A percentile compares a stretch with the other conserved stretches of the same genome.
phyloP scores from a whole-genome alignment of 2,329 filamentous ascomycete species.

The Mycogone perniciosa region DNA sequence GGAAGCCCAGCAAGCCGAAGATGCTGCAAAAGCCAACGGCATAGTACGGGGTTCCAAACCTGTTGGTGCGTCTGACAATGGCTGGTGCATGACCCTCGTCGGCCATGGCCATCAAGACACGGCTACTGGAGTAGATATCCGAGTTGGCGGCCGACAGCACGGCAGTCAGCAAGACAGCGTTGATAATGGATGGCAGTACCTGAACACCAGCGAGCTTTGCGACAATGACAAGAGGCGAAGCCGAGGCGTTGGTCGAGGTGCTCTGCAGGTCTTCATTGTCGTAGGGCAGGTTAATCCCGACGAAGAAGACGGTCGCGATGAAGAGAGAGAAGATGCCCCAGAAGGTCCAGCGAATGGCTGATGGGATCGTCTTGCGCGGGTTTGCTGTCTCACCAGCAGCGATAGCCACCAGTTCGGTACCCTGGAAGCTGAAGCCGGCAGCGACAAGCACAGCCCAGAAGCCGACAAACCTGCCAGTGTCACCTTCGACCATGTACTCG shows the following conservation, averaged over 20 bases:
- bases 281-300: slow-evolving; percentile 64
- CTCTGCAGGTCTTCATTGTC: slow-evolving; percentile 48
- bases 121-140: slow-evolving; percentile 66
- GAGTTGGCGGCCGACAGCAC: slow-evolving; percentile 75
- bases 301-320: slow-evolving; percentile 58
- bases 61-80: slow-evolving; percentile 54
- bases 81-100: slow-evolving; percentile 56
- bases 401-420: slow-evolving; percentile 69
- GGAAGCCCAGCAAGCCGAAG: slow-evolving; percentile 59
- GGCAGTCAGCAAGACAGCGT: slow-evolving; percentile 69
- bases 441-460: slow-evolving; percentile 65
- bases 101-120: slow-evolving; percentile 61
- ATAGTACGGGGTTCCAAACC: slow-evolving; percentile 54
- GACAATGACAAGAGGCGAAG: slow-evolving; percentile 59
- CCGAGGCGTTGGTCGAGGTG: slow-evolving; percentile 50
- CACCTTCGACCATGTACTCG: slow-evolving; percentile 48
- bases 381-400: slow-evolving; percentile 72
- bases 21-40: slow-evolving; percentile 49
- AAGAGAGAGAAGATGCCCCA: slow-evolving; percentile 69
- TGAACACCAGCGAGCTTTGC: slow-evolving; percentile 56
- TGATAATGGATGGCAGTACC: slow-evolving; percentile 64
- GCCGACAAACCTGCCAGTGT: slow-evolving; percentile 56
- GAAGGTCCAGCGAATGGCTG: slow-evolving; percentile 68
- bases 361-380: slow-evolving; percentile 64
- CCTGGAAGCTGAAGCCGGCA: slow-evolving; percentile 65